Percentiles rank a stretch among this genome's conserved stretches.
These are phyloP conservation scores for Vicia faba DNA, from an alignment of 306 rosid genomes.

Conservation along the genomic window DNA sequence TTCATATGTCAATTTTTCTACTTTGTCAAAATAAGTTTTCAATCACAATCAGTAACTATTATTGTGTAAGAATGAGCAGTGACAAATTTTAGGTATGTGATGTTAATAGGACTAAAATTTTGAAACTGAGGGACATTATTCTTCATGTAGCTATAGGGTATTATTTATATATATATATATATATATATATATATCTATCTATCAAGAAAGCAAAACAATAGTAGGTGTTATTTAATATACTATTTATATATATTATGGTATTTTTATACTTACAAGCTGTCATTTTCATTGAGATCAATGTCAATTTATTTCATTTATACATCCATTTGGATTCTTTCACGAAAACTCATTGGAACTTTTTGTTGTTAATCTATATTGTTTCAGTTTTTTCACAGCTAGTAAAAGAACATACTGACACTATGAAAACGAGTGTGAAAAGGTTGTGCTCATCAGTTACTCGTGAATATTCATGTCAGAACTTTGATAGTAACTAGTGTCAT, in stretches of 20 bases:
- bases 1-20: slow-evolving; percentile 41
- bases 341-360: slow-evolving; percentile 52
- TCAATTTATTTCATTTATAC: slow-evolving; percentile 46
- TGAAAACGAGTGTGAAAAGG: slow-evolving; percentile 25
- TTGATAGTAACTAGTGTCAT: slow-evolving; percentile 5
- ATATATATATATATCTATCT: neutral
- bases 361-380: slow-evolving; percentile 37
- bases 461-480: slow-evolving; percentile 31
- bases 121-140: slow-evolving; percentile 40
- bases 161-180: neutral
- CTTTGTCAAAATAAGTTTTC: slow-evolving; percentile 38
- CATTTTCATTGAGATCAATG: slow-evolving; percentile 61
- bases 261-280: slow-evolving; percentile 44
- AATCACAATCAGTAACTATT: slow-evolving; percentile 66
- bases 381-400: slow-evolving; percentile 29
- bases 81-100: slow-evolving; percentile 54
- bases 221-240: slow-evolving; percentile 43
- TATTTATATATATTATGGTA: slow-evolving; percentile 31
- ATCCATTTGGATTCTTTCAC: slow-evolving; percentile 51
- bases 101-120: slow-evolving; percentile 62
- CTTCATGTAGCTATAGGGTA: slow-evolving; percentile 41
- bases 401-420: slow-evolving; percentile 24
- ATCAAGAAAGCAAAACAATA: slow-evolving; percentile 30
- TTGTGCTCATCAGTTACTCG: slow-evolving; percentile 9
- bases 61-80: slow-evolving; percentile 52